phyloP scores from a whole-genome alignment of 352 stramenopile species.

The Pythium biforme region DNA sequence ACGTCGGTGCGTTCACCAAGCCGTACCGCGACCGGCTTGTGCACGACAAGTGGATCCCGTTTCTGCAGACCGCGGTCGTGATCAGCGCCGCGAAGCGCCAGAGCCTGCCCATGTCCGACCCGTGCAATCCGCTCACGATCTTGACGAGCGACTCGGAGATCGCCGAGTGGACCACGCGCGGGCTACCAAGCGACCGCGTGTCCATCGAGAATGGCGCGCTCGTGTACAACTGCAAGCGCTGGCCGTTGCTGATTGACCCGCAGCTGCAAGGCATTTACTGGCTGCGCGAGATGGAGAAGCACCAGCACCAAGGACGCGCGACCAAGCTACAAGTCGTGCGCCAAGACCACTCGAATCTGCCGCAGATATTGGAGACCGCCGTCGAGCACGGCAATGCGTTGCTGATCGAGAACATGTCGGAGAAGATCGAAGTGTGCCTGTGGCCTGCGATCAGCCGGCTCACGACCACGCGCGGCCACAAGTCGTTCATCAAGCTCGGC shows the following conservation, averaged over 20 bases:
- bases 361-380: conserved; percentile 66
- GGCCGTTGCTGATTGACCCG: conserved; percentile 89
- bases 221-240: conserved; percentile 71
- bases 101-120: conserved; percentile 33
- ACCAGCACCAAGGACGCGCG: conserved; percentile 33
- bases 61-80: conserved; percentile 62
- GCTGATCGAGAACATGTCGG: conserved; percentile 89
- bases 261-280: conserved; percentile 91
- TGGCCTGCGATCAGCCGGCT: conserved; percentile 80
- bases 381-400: conserved; percentile 80
- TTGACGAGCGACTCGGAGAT: conserved; percentile 77
- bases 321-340: conserved; percentile 75
- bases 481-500: conserved; percentile 78
- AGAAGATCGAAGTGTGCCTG: conserved; percentile 84
- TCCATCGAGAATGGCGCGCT: conserved; percentile 92
- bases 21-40: conserved; percentile 88
- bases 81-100: conserved; percentile 23
- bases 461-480: conserved; percentile 73
- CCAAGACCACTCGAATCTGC: conserved; percentile 80
- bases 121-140: conserved; percentile 64
- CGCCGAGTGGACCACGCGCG: conserved; percentile 82
- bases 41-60: conserved; percentile 83
- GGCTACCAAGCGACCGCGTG: conserved; percentile 87
- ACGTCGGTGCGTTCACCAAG: conserved; percentile 94
- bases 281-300: conserved; percentile 84